Evolutionary conservation across 2,329 filamentous ascomycete genomes (phyloP).

Genomic region (Chrysoporthe cubensis): DNA sequence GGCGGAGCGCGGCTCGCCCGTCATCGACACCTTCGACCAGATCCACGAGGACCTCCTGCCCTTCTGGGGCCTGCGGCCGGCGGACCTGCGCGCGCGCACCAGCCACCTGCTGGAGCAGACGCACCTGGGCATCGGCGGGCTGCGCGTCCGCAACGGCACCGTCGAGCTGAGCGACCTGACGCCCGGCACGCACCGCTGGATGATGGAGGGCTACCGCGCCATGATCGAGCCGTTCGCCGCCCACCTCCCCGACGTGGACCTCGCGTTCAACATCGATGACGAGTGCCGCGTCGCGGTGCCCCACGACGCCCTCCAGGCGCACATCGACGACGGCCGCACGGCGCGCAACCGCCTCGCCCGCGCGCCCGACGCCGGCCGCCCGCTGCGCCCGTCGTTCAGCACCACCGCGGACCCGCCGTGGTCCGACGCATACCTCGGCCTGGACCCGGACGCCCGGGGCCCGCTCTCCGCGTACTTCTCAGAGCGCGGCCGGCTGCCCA

Average conservation of each 20-base stretch:
- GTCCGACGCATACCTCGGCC: neutral
- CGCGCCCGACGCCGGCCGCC: neutral
- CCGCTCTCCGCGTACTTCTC: constrained; percentile 10
- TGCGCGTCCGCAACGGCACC: constrained; percentile 39
- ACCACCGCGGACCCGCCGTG: neutral
- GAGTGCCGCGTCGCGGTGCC: constrained; percentile 53
- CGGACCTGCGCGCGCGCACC: constrained; percentile 59
- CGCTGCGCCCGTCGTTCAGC: neutral
- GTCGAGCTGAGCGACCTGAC: constrained; percentile 39
- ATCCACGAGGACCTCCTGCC: constrained; percentile 69
- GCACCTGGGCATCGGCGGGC: constrained; percentile 37
- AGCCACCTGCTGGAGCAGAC: constrained; percentile 38
- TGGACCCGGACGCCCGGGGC: neutral
- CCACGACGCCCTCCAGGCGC: constrained; percentile 45
- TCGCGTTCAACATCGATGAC: constrained; percentile 56
- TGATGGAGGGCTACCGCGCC: constrained; percentile 41
- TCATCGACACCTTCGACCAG: constrained; percentile 73
- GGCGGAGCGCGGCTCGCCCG: constrained; percentile 66
- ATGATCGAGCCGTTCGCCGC: constrained; percentile 47
- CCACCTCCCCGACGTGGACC: constrained; percentile 55
- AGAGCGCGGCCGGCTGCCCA: constrained; percentile 37
- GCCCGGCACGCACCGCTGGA: constrained; percentile 41
- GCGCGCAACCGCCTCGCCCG: neutral
- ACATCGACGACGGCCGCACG: constrained; percentile 35
- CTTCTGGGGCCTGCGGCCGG: constrained; percentile 69